These are phyloP conservation scores for Phytophthora boehmeriae DNA, from an alignment of 352 stramenopile species.

Conservation along the genomic window DNA sequence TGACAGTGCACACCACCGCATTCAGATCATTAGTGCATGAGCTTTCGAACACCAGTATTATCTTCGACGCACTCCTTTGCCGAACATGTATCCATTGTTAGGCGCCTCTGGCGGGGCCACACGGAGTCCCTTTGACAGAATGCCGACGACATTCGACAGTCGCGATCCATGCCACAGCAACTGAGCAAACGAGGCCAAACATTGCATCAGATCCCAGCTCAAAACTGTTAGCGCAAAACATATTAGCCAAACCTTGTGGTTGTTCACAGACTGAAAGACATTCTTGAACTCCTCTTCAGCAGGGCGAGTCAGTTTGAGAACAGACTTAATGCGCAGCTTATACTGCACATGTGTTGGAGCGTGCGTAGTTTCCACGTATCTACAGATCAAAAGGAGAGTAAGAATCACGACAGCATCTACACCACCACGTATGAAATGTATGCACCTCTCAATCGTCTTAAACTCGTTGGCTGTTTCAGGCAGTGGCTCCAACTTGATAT, in stretches of 20 bases:
- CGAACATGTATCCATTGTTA: slow-evolving; percentile 83
- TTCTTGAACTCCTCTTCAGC: slow-evolving; percentile 50
- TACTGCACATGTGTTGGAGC: slow-evolving; percentile 70
- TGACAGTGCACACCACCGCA: slow-evolving; percentile 12
- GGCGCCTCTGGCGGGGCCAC: slow-evolving; percentile 83
- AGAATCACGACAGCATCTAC: not conserved
- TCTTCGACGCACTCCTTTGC: slow-evolving; percentile 71
- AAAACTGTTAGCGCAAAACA: not conserved
- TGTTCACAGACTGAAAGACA: slow-evolving; percentile 55
- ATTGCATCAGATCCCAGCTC: slow-evolving; percentile 7
- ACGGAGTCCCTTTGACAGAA: slow-evolving; percentile 79
- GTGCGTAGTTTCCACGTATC: slow-evolving; percentile 71
- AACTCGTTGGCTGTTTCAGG: slow-evolving; percentile 45
- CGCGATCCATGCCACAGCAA: slow-evolving; percentile 88
- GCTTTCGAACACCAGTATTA: not conserved
- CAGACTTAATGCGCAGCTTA: slow-evolving; percentile 59
- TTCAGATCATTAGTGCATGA: slow-evolving; percentile 4
- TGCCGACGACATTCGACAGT: slow-evolving; percentile 79
- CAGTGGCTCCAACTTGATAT: slow-evolving; percentile 56
- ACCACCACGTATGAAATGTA: not conserved
- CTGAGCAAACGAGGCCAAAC: slow-evolving; percentile 18
- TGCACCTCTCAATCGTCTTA: slow-evolving; percentile 53
- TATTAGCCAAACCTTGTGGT: slow-evolving; percentile 50
- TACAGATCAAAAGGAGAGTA: slow-evolving; percentile 8
- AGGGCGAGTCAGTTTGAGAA: slow-evolving; percentile 54